Percentiles rank a stretch among this genome's conserved stretches.
phyloP scores from a whole-genome alignment of 257 asterid genomes.

The Handroanthus guayacan region DNA sequence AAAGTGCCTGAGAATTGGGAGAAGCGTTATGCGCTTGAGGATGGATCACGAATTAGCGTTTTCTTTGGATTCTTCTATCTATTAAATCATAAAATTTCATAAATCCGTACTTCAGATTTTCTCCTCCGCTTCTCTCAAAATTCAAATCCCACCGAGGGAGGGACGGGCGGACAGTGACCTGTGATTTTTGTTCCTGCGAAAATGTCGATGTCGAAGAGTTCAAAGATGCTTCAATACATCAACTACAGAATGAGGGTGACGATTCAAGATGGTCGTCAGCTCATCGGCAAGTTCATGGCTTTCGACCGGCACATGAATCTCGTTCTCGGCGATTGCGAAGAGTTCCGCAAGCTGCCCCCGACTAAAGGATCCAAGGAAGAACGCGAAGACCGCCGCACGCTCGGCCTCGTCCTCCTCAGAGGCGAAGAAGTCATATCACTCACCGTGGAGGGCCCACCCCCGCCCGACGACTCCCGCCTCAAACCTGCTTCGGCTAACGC shows the following conservation, averaged over 20 bases:
- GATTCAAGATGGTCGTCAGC: slow-evolving; percentile 91
- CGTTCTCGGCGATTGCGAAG: slow-evolving; percentile 95
- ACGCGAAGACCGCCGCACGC: slow-evolving; percentile 92
- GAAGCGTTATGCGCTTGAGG: no score
- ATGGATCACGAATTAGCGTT: no score
- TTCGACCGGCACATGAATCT: slow-evolving; percentile 96
- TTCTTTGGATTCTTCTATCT: no score
- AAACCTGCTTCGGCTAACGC: slow-evolving; percentile 66
- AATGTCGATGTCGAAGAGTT: slow-evolving; percentile 86
- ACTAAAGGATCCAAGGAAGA: slow-evolving; percentile 83
- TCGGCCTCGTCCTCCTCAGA: slow-evolving; percentile 83
- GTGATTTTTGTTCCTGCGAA: background rate
- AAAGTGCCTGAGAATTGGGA: no score
- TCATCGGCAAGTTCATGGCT: slow-evolving; percentile 94
- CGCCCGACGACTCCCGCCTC: slow-evolving; percentile 62
- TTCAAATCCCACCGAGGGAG: background rate
- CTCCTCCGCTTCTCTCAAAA: background rate
- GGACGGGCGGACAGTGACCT: background rate
- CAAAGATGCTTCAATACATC: slow-evolving; percentile 94
- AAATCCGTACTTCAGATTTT: background rate
- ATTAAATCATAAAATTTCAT: background rate
- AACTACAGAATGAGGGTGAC: slow-evolving; percentile 71
- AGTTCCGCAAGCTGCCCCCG: slow-evolving; percentile 86
- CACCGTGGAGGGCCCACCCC: slow-evolving; percentile 76
- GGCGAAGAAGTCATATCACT: slow-evolving; percentile 30